Percentiles rank a stretch among this genome's conserved stretches.
Conservation (phyloP, 2,329 filamentous ascomycete species). For the Phaeophleospora eucalypticola region DNA sequence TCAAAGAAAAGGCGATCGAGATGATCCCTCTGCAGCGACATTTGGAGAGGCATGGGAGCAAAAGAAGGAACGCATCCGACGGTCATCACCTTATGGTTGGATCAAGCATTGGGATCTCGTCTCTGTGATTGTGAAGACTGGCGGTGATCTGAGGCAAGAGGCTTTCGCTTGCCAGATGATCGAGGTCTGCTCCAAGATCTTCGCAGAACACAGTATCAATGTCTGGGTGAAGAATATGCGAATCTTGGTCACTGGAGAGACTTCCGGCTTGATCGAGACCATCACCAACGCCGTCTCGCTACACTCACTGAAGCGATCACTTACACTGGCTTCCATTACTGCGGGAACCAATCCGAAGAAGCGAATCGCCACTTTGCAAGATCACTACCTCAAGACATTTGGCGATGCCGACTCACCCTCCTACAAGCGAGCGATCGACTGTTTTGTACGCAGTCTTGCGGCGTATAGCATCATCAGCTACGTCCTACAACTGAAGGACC, state of each 20-base stretch:
- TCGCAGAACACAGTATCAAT: conserved; percentile 66
- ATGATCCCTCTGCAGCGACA: conserved; percentile 79
- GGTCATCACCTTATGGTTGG: conserved; percentile 79
- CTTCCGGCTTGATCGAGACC: conserved; percentile 78
- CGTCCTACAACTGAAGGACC: conserved; percentile 76
- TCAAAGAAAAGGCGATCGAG: conserved; percentile 73
- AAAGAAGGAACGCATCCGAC: conserved; percentile 78
- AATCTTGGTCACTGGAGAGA: conserved; percentile 80
- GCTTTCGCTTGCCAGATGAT: conserved; percentile 85
- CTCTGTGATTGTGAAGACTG: conserved; percentile 85
- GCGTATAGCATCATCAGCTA: conserved; percentile 85
- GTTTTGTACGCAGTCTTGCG: conserved; percentile 76
- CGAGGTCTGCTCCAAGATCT: conserved; percentile 74
- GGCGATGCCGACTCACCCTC: conserved; percentile 64
- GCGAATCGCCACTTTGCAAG: conserved; percentile 73
- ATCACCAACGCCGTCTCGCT: conserved; percentile 86
- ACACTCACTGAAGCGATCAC: conserved; percentile 75
- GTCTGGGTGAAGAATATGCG: conserved; percentile 91
- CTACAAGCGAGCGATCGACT: conserved; percentile 68
- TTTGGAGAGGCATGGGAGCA: conserved; percentile 83
- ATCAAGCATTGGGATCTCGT: conserved; percentile 88
- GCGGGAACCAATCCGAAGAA: conserved; percentile 69
- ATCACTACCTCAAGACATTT: conserved; percentile 78
- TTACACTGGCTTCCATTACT: conserved; percentile 71
- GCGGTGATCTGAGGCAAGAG: conserved; percentile 70